Evolutionary conservation across 2,329 filamentous ascomycete genomes (phyloP).

Genomic region (Ophiocordyceps sinensis): DNA sequence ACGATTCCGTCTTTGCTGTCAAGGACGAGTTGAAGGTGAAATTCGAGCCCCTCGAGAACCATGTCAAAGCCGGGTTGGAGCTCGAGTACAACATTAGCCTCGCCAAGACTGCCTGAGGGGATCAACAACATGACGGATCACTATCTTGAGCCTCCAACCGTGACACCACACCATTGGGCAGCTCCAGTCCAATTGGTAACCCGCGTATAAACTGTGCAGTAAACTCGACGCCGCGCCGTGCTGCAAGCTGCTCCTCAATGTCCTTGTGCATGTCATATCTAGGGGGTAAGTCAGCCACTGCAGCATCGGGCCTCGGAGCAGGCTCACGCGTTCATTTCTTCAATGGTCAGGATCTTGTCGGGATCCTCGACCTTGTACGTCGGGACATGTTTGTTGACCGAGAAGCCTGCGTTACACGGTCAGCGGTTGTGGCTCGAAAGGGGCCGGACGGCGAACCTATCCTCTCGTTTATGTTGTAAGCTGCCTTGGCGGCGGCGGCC

Average conservation of each 20-base stretch:
- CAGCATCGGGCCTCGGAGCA: rapidly evolving
- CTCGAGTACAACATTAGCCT: conserved; percentile 47
- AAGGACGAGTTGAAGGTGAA: conserved; percentile 33
- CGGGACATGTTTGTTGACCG: conserved; percentile 38
- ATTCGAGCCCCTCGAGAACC: conserved; percentile 22
- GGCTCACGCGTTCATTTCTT: conserved; percentile 52
- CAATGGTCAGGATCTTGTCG: conserved; percentile 47
- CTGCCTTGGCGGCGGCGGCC: conserved; percentile 39
- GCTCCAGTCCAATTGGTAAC: conserved; percentile 29
- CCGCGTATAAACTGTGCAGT: conserved; percentile 24
- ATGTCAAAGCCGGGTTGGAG: conserved; percentile 38
- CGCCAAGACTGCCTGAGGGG: conserved; percentile 2
- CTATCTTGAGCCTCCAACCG: too few relatives aligned
- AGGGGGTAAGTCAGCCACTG: background rate
- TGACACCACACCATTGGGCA: conserved; percentile 37
- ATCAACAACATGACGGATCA: too few relatives aligned
- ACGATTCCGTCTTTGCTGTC: conserved; percentile 39
- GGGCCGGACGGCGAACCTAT: conserved; percentile 35
- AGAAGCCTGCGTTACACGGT: conserved; percentile 33
- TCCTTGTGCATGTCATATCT: conserved; percentile 47
- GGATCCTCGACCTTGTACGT: conserved; percentile 49
- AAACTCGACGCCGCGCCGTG: conserved; percentile 17
- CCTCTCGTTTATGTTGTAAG: conserved; percentile 47
- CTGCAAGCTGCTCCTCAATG: conserved; percentile 32
- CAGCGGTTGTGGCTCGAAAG: too few relatives aligned